Percentiles rank a stretch among this genome's conserved stretches.
Evolutionary conservation across 345 rosid species (phyloP).

Genomic region (Camelina hispida): DNA sequence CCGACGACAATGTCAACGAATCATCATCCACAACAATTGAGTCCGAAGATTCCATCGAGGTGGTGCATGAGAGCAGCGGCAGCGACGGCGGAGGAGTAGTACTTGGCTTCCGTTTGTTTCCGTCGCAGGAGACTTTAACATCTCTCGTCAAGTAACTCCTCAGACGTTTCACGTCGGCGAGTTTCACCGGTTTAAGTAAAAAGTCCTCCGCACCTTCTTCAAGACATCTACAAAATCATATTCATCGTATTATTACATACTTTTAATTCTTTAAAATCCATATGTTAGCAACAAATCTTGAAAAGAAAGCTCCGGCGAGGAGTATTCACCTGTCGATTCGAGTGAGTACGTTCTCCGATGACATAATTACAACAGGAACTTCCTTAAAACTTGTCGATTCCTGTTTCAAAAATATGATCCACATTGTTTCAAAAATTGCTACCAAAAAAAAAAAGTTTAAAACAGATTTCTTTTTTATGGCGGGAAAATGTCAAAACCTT

Average conservation of each 20-base stretch:
- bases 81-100: conserved; percentile 45
- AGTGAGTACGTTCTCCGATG: conserved; percentile 81
- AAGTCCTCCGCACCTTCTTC: conserved; percentile 98
- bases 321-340: conserved; percentile 72
- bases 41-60: conserved; percentile 37
- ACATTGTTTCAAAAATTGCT: not conserved
- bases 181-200: conserved; percentile 89
- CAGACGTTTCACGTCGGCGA: conserved; percentile 78
- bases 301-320: not conserved
- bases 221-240: conserved; percentile 57
- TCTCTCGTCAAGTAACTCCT: conserved; percentile 62
- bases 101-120: conserved; percentile 56
- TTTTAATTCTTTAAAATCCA: too few species aligned
- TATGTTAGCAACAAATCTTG: too few species aligned
- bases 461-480: not conserved
- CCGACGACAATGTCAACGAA: conserved; percentile 29
- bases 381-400: conserved; percentile 73
- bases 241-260: not conserved
- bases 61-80: conserved; percentile 39
- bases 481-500: conserved; percentile 57
- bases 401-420: conserved; percentile 44
- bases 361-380: conserved; percentile 92
- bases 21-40: conserved; percentile 15
- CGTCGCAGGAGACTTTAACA: conserved; percentile 28
- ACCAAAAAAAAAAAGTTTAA: not conserved